phyloP scores from a whole-genome alignment of 2,329 filamentous ascomycete genomes.

The Fusarium siculi region DNA sequence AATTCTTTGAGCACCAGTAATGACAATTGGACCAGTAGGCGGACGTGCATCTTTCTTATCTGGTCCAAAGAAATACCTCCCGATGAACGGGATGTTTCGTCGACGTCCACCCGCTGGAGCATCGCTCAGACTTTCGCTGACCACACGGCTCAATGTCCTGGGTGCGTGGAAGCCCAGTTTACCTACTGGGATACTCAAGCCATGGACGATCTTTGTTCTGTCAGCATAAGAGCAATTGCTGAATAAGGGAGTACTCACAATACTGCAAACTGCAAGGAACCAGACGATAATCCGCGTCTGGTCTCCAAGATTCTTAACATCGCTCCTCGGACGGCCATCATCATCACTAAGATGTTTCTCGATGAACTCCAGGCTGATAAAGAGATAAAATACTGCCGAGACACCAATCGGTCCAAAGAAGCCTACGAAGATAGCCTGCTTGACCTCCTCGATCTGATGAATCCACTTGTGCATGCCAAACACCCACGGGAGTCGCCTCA shows the following conservation, averaged over 20 bases:
- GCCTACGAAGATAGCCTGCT: slow-evolving; percentile 85
- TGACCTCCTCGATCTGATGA: slow-evolving; percentile 78
- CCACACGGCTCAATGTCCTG: slow-evolving; percentile 61
- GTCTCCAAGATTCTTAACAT: slow-evolving; percentile 69
- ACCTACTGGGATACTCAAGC: slow-evolving; percentile 81
- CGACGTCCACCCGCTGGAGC: slow-evolving; percentile 7
- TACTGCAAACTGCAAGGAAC: slow-evolving; percentile 86
- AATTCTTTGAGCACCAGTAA: slow-evolving; percentile 24
- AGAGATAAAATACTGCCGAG: slow-evolving; percentile 90
- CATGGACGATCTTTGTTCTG: slow-evolving; percentile 70
- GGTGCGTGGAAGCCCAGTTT: slow-evolving; percentile 74
- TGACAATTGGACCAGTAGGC: slow-evolving; percentile 13
- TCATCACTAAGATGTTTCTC: slow-evolving; percentile 59
- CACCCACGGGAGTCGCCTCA: slow-evolving; percentile 82
- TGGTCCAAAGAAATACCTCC: slow-evolving; percentile 12
- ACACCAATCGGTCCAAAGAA: slow-evolving; percentile 96
- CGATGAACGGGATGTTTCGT: slow-evolving; percentile 34
- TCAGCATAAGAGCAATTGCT: rapidly evolving
- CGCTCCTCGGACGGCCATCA: slow-evolving; percentile 55
- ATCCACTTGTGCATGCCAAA: slow-evolving; percentile 79
- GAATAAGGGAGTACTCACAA: slow-evolving; percentile 66
- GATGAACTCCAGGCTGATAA: slow-evolving; percentile 82
- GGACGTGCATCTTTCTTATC: neutral
- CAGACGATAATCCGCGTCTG: slow-evolving; percentile 79
- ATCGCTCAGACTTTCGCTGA: slow-evolving; percentile 41